Evolutionary conservation across 495 filamentous ascomycete genomes (phyloP).

Genomic region (Penicillium riverlandense): DNA sequence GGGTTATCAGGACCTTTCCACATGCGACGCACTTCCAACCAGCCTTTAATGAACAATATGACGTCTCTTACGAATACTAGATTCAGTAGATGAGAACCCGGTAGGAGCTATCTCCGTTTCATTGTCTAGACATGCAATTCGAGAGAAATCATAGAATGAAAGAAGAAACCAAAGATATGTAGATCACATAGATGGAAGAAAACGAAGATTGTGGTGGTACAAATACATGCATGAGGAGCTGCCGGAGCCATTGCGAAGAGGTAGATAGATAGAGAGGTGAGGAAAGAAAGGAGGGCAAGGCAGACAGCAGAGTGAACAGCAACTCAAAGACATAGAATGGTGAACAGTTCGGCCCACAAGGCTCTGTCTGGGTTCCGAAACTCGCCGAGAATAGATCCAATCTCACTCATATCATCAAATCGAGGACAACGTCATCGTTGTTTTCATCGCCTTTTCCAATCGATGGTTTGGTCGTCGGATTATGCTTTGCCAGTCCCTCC

Average conservation of each 20-base stretch:
- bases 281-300: constrained; percentile 6
- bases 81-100: neutral
- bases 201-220: constrained; percentile 29
- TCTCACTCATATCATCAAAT: no score
- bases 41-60: no score
- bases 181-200: constrained; percentile 12
- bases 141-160: constrained; percentile 17
- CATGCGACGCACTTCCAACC: no score
- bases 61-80: no score
- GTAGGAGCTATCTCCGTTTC: constrained; percentile 17
- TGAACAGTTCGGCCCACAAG: neutral
- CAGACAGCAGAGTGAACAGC: neutral
- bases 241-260: constrained; percentile 19
- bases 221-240: constrained; percentile 42
- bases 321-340: neutral
- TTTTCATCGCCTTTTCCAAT: neutral
- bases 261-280: constrained; percentile 15
- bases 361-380: no score
- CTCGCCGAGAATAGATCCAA: no score
- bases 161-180: constrained; percentile 14
- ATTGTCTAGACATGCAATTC: constrained; percentile 25
- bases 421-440: neutral
- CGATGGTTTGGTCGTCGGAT: no score
- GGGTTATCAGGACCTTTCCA: no score
- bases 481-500: constrained; percentile 2